These are phyloP conservation scores for Beauveria asiatica DNA, from an alignment of 2,329 filamentous ascomycete genomes.

Conservation along the genomic window DNA sequence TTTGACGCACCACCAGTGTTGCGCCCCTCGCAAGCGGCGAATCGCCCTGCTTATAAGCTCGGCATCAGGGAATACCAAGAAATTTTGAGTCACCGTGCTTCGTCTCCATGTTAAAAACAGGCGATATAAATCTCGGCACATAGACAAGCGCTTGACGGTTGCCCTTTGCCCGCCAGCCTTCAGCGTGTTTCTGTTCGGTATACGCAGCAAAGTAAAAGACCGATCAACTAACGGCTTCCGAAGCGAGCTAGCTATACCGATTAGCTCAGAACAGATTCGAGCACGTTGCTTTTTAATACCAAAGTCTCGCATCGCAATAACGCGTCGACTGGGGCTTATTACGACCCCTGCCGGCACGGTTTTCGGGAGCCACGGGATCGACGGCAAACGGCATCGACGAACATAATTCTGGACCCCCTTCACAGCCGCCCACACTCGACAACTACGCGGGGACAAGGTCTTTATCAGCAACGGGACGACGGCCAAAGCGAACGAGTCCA, in stretches of 20 bases:
- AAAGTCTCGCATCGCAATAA: neutral
- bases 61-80: neutral
- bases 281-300: no score
- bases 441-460: neutral
- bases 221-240: neutral
- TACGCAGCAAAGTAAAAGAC: neutral
- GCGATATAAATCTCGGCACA: no score
- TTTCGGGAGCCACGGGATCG: constrained; percentile 6
- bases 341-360: neutral
- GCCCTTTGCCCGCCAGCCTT: neutral
- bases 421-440: neutral
- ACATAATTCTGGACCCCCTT: neutral
- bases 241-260: neutral
- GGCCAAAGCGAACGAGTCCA: neutral
- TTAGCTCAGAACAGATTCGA: neutral
- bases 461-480: neutral
- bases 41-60: neutral
- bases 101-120: neutral
- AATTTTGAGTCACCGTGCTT: neutral
- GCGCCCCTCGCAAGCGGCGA: neutral
- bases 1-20: neutral
- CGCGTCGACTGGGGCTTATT: neutral
- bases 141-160: neutral
- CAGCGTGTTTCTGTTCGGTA: neutral
- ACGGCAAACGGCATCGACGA: neutral